phyloP scores from a whole-genome alignment of 169 alveolate genomes.

The Plasmodium inui region DNA sequence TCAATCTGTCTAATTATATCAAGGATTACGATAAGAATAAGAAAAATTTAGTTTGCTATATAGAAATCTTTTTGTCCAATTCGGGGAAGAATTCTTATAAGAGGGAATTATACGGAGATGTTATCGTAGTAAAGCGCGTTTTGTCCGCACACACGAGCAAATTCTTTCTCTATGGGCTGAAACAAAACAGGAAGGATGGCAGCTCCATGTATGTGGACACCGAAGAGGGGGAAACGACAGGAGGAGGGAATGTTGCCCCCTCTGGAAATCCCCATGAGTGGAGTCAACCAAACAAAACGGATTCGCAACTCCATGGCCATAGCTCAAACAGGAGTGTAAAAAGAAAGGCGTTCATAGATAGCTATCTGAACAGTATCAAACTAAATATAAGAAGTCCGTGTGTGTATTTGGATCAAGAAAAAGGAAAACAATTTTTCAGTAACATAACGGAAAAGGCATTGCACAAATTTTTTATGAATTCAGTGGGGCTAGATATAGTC shows the following conservation, averaged over 20 bases:
- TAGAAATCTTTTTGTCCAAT: constrained; percentile 39
- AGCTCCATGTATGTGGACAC: background rate
- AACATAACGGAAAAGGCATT: constrained; percentile 78
- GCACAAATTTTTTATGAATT: constrained; percentile 80
- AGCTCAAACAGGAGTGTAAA: constrained; percentile 62
- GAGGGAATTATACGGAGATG: constrained; percentile 50
- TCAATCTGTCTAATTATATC: constrained; percentile 79
- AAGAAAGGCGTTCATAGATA: constrained; percentile 74
- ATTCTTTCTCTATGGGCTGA: constrained; percentile 60
- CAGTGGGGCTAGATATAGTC: constrained; percentile 83
- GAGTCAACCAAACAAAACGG: background rate
- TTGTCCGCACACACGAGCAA: constrained; percentile 51
- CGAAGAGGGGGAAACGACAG: background rate
- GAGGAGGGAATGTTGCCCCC: background rate
- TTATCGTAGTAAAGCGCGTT: constrained; percentile 34
- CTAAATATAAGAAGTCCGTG: constrained; percentile 83
- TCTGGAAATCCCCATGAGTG: background rate
- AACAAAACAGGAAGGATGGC: background rate
- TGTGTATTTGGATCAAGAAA: constrained; percentile 87
- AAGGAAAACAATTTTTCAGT: constrained; percentile 82
- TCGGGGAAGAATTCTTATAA: constrained; percentile 57
- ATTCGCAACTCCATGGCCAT: background rate
- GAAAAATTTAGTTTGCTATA: constrained; percentile 37
- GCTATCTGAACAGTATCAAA: background rate
- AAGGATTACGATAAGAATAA: constrained; percentile 86